Conservation (phyloP, 2,329 filamentous ascomycete species). For the Didymella pomorum region DNA sequence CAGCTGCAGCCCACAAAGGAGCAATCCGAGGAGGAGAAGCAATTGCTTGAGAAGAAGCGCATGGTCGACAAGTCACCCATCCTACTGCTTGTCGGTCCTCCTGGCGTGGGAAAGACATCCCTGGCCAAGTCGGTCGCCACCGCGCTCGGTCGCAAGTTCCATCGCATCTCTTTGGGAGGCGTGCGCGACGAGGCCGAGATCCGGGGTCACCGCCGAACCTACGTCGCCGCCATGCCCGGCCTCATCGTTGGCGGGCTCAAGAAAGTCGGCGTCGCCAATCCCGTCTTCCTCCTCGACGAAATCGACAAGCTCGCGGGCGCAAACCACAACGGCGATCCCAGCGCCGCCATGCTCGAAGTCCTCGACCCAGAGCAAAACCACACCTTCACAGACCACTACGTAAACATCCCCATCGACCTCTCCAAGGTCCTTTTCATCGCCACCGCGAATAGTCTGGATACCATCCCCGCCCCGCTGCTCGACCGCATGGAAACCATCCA, state of each 20-base stretch:
- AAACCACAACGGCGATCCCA: conserved; percentile 94
- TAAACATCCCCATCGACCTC: conserved; percentile 93
- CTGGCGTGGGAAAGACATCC: conserved; percentile 95
- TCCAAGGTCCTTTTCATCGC: conserved; percentile 98
- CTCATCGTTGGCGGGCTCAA: conserved; percentile 91
- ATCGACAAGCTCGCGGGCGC: conserved; percentile 95
- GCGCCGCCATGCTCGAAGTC: conserved; percentile 96
- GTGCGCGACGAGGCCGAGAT: conserved; percentile 98
- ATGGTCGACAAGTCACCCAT: conserved; percentile 97
- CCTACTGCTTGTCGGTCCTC: conserved; percentile 88
- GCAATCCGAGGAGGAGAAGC: conserved; percentile 65
- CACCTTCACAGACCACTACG: conserved; percentile 93
- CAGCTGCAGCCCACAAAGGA: conserved; percentile 52
- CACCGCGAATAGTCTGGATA: conserved; percentile 93
- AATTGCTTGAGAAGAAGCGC: conserved; percentile 79
- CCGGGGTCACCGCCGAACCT: conserved; percentile 90
- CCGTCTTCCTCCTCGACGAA: conserved; percentile 94
- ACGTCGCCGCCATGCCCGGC: conserved; percentile 98
- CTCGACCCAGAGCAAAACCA: conserved; percentile 97
- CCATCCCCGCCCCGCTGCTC: conserved; percentile 89
- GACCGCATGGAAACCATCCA: conserved; percentile 98
- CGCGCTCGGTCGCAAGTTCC: conserved; percentile 92
- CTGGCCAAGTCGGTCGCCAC: conserved; percentile 92
- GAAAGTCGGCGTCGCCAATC: conserved; percentile 95
- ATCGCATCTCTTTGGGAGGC: conserved; percentile 94